phyloP scores from a whole-genome alignment of 176 grass and related monocot species.

The Ananas comosus region DNA sequence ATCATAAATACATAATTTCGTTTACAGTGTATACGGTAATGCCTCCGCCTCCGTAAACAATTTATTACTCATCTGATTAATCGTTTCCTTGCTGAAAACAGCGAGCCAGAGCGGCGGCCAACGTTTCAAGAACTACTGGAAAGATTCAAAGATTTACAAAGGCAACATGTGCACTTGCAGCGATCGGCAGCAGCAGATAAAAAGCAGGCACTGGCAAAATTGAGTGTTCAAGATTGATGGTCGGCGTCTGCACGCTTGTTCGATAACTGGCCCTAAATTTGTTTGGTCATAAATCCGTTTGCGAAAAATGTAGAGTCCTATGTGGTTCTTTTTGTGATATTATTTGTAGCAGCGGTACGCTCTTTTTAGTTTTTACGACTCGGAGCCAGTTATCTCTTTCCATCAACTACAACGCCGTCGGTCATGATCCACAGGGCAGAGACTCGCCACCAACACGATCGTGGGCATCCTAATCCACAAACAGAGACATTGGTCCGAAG shows the following conservation, averaged over 20 bases:
- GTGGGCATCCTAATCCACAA: too few relatives aligned
- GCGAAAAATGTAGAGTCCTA: neutral
- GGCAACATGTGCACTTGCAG: conserved; percentile 44
- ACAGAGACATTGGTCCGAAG: too few relatives aligned
- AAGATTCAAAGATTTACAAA: conserved; percentile 56
- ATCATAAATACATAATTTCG: too few relatives aligned
- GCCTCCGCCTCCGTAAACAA: too few relatives aligned
- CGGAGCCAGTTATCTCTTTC: too few relatives aligned
- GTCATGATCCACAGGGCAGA: too few relatives aligned
- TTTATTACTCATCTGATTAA: neutral
- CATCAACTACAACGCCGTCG: too few relatives aligned
- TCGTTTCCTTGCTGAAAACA: conserved; percentile 23
- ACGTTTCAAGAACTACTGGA: conserved; percentile 72
- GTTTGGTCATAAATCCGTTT: too few relatives aligned
- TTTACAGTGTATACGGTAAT: too few relatives aligned
- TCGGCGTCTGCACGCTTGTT: neutral
- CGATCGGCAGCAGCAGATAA: conserved; percentile 35
- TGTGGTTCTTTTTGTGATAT: neutral
- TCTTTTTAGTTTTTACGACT: too few relatives aligned
- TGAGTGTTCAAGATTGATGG: conserved; percentile 40
- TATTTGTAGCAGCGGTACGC: neutral
- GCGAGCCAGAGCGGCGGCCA: conserved; percentile 59
- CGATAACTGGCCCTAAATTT: too few relatives aligned
- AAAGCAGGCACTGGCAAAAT: conserved; percentile 24
- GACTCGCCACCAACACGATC: too few relatives aligned